Percentiles rank a stretch among this genome's conserved stretches.
phyloP scores from a whole-genome alignment of 257 asterid species.

The Haberlea rhodopensis region DNA sequence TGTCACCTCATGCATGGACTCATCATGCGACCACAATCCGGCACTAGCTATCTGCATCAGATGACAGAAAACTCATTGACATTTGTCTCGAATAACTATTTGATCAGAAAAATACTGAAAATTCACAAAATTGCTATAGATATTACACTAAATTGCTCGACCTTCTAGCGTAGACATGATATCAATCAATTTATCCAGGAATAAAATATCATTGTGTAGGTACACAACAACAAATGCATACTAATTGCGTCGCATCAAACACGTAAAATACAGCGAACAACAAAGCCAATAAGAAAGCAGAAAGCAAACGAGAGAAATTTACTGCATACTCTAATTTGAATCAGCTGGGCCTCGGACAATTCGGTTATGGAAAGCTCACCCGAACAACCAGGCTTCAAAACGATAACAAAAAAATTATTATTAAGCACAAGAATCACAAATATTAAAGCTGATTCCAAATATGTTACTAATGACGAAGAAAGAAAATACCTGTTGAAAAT shows the following conservation, averaged over 20 bases:
- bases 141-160: neutral
- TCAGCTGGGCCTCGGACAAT: constrained; percentile 67
- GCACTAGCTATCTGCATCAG: constrained; percentile 77
- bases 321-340: constrained; percentile 71
- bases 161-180: neutral
- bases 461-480: neutral
- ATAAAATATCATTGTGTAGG: neutral
- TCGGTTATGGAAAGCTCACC: constrained; percentile 67
- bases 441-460: neutral
- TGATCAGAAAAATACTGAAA: neutral
- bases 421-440: neutral
- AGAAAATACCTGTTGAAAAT: constrained; percentile 84
- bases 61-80: constrained; percentile 17
- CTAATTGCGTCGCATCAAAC: neutral
- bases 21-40: constrained; percentile 68
- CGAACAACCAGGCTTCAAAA: constrained; percentile 90
- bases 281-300: neutral
- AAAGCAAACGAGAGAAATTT: neutral
- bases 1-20: constrained; percentile 14
- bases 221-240: neutral
- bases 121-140: neutral
- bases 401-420: constrained; percentile 15
- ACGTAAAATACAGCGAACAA: neutral
- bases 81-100: constrained; percentile 14
- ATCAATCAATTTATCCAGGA: neutral